Evolutionary conservation across 225 moss, liverwort and hornwort species (phyloP).

Genomic region (Bryoerythrophyllum caledonicum): DNA sequence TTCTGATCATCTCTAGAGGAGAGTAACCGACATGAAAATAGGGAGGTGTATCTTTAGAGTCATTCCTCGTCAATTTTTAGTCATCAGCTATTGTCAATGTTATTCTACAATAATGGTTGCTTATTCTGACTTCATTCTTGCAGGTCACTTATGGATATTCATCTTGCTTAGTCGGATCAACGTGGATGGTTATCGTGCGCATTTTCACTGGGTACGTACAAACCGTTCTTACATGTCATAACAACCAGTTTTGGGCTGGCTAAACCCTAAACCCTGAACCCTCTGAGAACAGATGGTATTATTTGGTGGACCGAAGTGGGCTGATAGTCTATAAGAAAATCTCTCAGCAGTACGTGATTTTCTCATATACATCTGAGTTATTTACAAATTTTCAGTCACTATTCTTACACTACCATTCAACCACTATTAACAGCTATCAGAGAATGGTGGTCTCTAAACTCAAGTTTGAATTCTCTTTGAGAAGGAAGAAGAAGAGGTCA

Average conservation of each 20-base stretch:
- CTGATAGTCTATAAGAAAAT: background rate
- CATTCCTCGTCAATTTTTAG: background rate
- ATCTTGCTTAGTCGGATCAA: slow-evolving; percentile 70
- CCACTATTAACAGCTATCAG: no score
- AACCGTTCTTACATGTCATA: background rate
- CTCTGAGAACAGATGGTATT: no score
- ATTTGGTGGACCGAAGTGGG: background rate
- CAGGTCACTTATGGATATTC: slow-evolving; percentile 71
- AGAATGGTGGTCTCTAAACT: no score
- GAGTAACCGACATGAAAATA: background rate
- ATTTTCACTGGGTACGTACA: slow-evolving; percentile 63
- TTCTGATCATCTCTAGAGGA: background rate
- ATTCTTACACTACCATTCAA: no score
- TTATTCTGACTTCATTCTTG: background rate
- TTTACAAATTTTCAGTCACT: no score
- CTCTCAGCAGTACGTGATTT: background rate
- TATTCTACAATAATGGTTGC: background rate
- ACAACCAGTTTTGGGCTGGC: no score
- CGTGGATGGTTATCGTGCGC: slow-evolving; percentile 67
- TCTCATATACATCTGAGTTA: no score
- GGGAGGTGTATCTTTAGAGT: background rate
- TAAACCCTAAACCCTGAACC: no score
- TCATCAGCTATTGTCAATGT: background rate
- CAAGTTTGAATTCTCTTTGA: no score
- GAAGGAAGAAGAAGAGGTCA: no score